Conservation (phyloP, 2,329 filamentous ascomycete species). For the Pyrenophora tritici-repentis region DNA sequence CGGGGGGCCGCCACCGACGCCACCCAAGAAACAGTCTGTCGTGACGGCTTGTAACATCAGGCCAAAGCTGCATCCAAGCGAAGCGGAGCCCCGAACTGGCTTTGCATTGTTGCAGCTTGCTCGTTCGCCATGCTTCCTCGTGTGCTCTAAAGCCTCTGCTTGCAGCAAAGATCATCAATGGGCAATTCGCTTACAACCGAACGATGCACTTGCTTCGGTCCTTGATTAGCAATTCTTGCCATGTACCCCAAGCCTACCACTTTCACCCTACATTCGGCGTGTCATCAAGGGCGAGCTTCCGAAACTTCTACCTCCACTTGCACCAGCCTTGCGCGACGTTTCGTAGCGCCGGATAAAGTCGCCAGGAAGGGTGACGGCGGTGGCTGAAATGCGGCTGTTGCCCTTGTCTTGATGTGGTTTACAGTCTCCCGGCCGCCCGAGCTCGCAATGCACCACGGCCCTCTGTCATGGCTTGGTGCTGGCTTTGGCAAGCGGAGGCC, state of each 20-base stretch:
- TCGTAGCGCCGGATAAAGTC: slow-evolving; percentile 30
- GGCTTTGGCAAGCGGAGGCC: slow-evolving; percentile 13
- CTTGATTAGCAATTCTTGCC: slow-evolving; percentile 8
- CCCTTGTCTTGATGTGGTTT: slow-evolving; percentile 25
- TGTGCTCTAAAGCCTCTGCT: slow-evolving; percentile 32
- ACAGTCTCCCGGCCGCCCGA: slow-evolving; percentile 9
- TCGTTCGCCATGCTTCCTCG: slow-evolving; percentile 28
- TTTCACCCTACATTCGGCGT: slow-evolving; percentile 26
- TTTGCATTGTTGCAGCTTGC: slow-evolving; percentile 24
- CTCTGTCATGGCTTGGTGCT: slow-evolving; percentile 28
- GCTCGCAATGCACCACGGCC: slow-evolving; percentile 16
- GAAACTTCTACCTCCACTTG: slow-evolving; percentile 22
- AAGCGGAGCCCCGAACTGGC: slow-evolving; percentile 25
- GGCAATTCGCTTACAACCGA: slow-evolving; percentile 14
- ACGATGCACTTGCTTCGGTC: slow-evolving; percentile 11
- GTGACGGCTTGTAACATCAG: slow-evolving; percentile 5
- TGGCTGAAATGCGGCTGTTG: slow-evolving; percentile 40
- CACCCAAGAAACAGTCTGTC: slow-evolving; percentile 30
- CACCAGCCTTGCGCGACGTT: slow-evolving; percentile 26
- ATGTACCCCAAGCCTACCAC: slow-evolving; percentile 23
- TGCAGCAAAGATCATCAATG: slow-evolving; percentile 33
- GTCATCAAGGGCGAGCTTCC: slow-evolving; percentile 24
- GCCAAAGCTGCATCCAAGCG: slow-evolving; percentile 20
- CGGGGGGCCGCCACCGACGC: slow-evolving; percentile 43
- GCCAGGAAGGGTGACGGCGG: slow-evolving; percentile 28